These are phyloP conservation scores for Cercospora janseana DNA, from an alignment of 2,329 filamentous ascomycete species.

Conservation along the genomic window DNA sequence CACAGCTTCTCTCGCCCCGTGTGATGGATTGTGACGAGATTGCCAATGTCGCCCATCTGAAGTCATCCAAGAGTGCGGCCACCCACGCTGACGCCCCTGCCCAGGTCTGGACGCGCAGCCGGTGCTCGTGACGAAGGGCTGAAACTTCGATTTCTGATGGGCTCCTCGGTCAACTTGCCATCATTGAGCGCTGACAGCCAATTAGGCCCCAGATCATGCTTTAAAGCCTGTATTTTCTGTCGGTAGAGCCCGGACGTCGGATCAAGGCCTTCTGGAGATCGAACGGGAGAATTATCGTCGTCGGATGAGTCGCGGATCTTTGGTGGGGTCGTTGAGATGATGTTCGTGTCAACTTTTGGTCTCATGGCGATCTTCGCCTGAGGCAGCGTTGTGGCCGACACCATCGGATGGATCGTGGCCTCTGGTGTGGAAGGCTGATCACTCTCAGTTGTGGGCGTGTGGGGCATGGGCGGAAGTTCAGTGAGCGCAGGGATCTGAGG, in stretches of 20 bases:
- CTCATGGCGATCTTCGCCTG: conserved; percentile 22
- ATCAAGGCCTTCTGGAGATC: conserved; percentile 31
- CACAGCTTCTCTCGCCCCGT: too few species aligned
- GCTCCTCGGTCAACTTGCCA: conserved; percentile 54
- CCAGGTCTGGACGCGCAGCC: conserved; percentile 27
- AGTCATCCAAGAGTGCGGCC: conserved; percentile 38
- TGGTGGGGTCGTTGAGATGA: conserved; percentile 32
- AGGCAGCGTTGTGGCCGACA: conserved; percentile 22
- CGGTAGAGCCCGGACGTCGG: conserved; percentile 57
- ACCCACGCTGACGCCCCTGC: conserved; percentile 35
- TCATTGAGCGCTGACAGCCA: conserved; percentile 87
- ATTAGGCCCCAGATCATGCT: conserved; percentile 78
- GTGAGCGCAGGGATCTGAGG: conserved; percentile 28
- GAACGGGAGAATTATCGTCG: conserved; percentile 33
- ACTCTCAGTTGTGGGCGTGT: conserved; percentile 29
- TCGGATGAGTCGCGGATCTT: conserved; percentile 33
- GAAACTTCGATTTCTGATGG: conserved; percentile 26
- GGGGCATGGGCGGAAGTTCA: conserved; percentile 32
- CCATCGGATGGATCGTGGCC: conserved; percentile 27
- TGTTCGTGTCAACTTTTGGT: conserved; percentile 33
- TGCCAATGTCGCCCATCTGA: too few species aligned
- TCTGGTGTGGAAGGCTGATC: conserved; percentile 32
- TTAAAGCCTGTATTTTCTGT: conserved; percentile 81
- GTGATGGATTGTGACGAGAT: too few species aligned
- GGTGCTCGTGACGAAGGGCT: conserved; percentile 32